Evolutionary conservation across 1,284 basidiomycete genomes (phyloP).

Genomic region (Ceratobasidium sp.): DNA sequence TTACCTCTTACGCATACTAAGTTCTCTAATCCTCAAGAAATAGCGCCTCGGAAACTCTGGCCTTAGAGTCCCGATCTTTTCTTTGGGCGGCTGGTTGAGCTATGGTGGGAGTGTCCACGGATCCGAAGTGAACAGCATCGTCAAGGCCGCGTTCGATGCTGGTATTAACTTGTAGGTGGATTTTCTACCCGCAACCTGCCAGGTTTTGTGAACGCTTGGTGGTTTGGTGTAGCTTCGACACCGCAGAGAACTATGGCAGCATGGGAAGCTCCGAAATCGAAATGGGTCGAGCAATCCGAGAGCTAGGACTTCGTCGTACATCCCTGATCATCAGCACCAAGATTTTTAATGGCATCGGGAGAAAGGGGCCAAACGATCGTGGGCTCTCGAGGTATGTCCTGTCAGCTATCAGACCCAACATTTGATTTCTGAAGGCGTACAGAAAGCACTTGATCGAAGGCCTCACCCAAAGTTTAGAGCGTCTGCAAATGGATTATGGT

Average conservation of each 20-base stretch:
- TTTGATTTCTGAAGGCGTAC: constrained; percentile 27
- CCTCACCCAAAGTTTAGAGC: constrained; percentile 71
- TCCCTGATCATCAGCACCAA: constrained; percentile 82
- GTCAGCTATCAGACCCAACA: neutral
- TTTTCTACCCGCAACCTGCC: neutral
- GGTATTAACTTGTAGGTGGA: constrained; percentile 71
- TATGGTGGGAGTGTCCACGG: constrained; percentile 47
- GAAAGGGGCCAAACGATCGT: constrained; percentile 67
- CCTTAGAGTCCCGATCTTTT: constrained; percentile 49
- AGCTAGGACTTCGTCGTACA: constrained; percentile 74
- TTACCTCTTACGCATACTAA: neutral
- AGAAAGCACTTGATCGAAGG: constrained; percentile 72
- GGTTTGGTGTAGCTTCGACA: constrained; percentile 62
- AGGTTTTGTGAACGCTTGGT: neutral
- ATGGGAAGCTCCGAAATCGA: constrained; percentile 75
- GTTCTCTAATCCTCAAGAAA: neutral
- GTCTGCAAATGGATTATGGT: constrained; percentile 78
- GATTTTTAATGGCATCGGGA: constrained; percentile 60
- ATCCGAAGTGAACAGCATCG: constrained; percentile 62
- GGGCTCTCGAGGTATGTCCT: constrained; percentile 57
- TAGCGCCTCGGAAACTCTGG: constrained; percentile 49
- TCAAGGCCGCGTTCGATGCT: constrained; percentile 71
- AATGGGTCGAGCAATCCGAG: constrained; percentile 80
- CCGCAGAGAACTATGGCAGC: constrained; percentile 72
- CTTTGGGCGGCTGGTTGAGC: constrained; percentile 49